phyloP scores from a whole-genome alignment of 306 rosid genomes.

The Medicago arabica region DNA sequence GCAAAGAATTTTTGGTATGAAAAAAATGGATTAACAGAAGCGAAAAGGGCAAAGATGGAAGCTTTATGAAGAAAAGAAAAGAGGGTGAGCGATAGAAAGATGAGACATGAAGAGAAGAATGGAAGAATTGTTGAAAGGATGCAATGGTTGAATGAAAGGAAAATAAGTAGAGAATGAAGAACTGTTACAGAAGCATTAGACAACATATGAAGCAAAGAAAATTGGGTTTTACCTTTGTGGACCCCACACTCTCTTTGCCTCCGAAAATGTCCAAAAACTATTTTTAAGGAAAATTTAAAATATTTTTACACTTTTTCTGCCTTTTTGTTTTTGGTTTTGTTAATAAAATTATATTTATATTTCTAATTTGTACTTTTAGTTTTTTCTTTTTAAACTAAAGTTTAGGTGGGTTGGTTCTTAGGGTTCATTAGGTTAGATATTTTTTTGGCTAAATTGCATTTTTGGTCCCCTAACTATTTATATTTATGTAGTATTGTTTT shows the following conservation, averaged over 20 bases:
- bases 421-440: neutral
- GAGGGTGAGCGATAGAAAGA: constrained; percentile 44
- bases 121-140: constrained; percentile 40
- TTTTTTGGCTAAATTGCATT: no score
- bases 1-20: constrained; percentile 58
- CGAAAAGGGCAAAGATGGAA: constrained; percentile 32
- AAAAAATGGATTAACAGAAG: constrained; percentile 30
- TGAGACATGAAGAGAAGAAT: constrained; percentile 44
- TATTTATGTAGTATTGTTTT: no score
- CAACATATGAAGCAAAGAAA: constrained; percentile 18
- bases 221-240: constrained; percentile 44
- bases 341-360: neutral
- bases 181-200: constrained; percentile 38
- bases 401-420: no score
- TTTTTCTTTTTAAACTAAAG: no score
- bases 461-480: no score
- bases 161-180: constrained; percentile 29
- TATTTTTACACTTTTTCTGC: neutral
- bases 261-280: constrained; percentile 31
- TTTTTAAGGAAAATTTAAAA: constrained; percentile 1
- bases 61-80: constrained; percentile 40
- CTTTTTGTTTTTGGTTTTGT: neutral
- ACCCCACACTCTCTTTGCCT: constrained; percentile 42
- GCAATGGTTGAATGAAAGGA: neutral
- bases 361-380: no score